Base-by-base conservation (phyloP, 169 alveolate species). In the Plasmodium ovale region DNA sequence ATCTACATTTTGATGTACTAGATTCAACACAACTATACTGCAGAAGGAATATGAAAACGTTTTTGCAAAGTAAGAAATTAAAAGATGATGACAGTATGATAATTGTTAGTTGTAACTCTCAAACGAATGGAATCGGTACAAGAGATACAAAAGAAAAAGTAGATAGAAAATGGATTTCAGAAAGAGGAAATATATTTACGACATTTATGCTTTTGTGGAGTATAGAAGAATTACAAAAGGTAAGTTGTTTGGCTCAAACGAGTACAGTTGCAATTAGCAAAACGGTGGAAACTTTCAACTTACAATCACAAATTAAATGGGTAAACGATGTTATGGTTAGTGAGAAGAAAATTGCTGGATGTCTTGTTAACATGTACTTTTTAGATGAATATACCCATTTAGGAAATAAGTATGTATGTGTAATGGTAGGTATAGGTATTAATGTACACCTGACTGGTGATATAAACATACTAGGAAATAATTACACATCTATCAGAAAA, bases 81-180 rank as follows among this genome's bases (percentile, higher is more conserved):
- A 62, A 62, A 23, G 64, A 72, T 49, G 77, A 74, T 3, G 12
- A 70, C 21, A 39, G 37, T 62, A 77, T 87, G 72, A 69, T 87
- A 1, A 73, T 70, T 16, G 91, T 92, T 19, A 87, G 90, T 64
- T 88, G 94, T 51, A 35, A 88, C 19, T 33, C 47, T 59, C 95
- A 92, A 69, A 58, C 91, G 5, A 90, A 92, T 25, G 95, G 91
- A n/a, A 88, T 92, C n/a, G 95, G 95, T 10, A 92, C 95, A 5
- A 85, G 93, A 51, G 77, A 72, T 31, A 68, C 92, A 23, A 77
- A 69, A 64, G 84, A 69, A 1, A 84, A 67, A 4, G 65, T 62
- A 31, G 88, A 77, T 29, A 62, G 91, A 68, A 12, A 58, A 19
- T 92, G 95, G 95, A 9, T 92, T 27, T 85, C 93, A 25, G 82